Evolutionary conservation across 257 asterid genomes (phyloP).

Genomic region (Solanum piurae): DNA sequence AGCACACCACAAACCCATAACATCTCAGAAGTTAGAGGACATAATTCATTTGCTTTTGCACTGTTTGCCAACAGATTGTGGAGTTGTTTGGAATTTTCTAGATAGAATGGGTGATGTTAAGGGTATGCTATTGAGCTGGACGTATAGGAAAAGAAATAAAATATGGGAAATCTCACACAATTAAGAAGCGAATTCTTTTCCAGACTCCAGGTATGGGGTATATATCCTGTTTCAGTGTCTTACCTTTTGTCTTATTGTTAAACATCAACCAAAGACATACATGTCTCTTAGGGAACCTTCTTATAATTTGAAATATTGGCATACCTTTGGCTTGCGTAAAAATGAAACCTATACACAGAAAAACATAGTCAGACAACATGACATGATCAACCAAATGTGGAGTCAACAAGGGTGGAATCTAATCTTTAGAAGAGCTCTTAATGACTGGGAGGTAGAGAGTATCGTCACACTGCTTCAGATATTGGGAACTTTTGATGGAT

Average conservation of each 20-base stretch:
- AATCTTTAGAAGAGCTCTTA: neutral
- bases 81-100: neutral
- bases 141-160: neutral
- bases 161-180: neutral
- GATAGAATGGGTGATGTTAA: neutral
- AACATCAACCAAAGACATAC: neutral
- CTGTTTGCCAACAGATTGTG: neutral
- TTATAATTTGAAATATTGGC: neutral
- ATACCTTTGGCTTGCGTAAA: neutral
- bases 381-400: neutral
- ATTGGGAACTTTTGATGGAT: neutral
- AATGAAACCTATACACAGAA: neutral
- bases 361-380: neutral
- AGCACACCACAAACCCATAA: neutral
- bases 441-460: neutral
- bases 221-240: neutral
- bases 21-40: neutral
- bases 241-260: neutral
- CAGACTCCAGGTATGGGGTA: neutral
- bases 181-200: neutral
- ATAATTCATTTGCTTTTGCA: neutral
- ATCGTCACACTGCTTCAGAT: neutral
- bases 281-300: neutral
- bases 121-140: neutral
- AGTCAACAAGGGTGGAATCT: neutral